Percentiles rank a stretch among this genome's conserved stretches.
These are phyloP conservation scores for Leptographium wingfieldii DNA, from an alignment of 2,329 filamentous ascomycete species.

Conservation along the genomic window DNA sequence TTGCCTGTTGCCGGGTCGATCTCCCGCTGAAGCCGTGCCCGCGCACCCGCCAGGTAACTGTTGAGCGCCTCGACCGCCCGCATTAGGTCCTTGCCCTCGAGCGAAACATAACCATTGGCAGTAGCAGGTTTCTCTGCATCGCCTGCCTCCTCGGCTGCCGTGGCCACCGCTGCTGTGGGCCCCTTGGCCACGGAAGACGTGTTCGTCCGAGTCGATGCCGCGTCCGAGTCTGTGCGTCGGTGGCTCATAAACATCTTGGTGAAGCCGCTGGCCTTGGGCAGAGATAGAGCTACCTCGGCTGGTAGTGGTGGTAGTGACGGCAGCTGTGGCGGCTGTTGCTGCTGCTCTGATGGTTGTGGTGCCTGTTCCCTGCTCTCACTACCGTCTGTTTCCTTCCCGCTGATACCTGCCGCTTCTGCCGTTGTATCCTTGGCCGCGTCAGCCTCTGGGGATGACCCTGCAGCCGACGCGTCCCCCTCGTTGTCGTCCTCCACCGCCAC, in stretches of 20 bases:
- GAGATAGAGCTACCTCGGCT: neutral
- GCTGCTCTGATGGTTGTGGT: neutral
- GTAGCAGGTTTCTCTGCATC: neutral
- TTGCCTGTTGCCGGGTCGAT: conserved; percentile 51
- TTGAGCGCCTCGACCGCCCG: conserved; percentile 72
- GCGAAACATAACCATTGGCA: conserved; percentile 14
- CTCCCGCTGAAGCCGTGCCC: conserved; percentile 49
- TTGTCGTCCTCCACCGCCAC: conserved; percentile 19
- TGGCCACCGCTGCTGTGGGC: conserved; percentile 13
- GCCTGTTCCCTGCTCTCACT: neutral
- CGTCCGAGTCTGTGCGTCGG: conserved; percentile 37
- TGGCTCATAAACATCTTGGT: conserved; percentile 40
- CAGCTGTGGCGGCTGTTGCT: neutral
- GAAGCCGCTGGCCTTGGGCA: conserved; percentile 27
- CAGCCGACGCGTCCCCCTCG: conserved; percentile 19
- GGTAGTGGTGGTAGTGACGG: neutral
- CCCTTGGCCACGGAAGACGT: conserved; percentile 31
- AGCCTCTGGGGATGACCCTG: conserved; percentile 12
- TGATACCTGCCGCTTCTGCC: neutral
- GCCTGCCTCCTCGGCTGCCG: neutral
- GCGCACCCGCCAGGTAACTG: conserved; percentile 77
- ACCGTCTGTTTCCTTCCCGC: neutral
- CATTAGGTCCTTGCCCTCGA: conserved; percentile 73
- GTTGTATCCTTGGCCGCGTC: neutral
- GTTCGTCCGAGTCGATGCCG: conserved; percentile 35